These are phyloP conservation scores for Cyclocybe aegerita DNA, from an alignment of 768 basidiomycete species.

Conservation along the genomic window DNA sequence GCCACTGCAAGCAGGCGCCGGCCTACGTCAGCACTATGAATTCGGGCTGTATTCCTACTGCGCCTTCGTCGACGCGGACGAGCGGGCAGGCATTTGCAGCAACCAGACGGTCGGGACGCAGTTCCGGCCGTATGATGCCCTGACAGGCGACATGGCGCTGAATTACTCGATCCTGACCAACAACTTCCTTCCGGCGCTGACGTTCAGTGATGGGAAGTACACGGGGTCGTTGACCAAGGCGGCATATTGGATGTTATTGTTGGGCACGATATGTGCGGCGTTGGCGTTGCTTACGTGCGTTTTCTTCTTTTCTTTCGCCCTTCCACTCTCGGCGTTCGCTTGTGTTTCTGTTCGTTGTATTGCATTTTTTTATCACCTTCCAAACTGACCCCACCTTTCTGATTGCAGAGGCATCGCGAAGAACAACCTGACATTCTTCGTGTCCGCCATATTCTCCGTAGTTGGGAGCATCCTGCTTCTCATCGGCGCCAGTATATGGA, in stretches of 20 bases:
- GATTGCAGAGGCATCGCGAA: constrained; percentile 61
- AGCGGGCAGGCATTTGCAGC: constrained; percentile 60
- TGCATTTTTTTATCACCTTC: constrained; percentile 2
- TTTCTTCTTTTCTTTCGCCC: neutral
- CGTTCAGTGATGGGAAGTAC: constrained; percentile 29
- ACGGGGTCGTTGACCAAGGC: constrained; percentile 64
- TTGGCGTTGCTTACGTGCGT: constrained; percentile 69
- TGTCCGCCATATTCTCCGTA: constrained; percentile 63
- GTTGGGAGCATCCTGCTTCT: constrained; percentile 64
- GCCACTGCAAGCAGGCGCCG: constrained; percentile 54
- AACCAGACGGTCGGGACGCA: constrained; percentile 56
- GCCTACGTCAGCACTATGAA: constrained; percentile 69
- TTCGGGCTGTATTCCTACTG: constrained; percentile 86
- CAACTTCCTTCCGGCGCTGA: constrained; percentile 55
- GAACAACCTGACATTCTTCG: constrained; percentile 62
- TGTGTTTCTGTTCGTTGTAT: constrained; percentile 2
- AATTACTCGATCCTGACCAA: constrained; percentile 54
- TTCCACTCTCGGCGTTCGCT: neutral
- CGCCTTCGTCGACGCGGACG: constrained; percentile 52
- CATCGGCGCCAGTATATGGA: constrained; percentile 77
- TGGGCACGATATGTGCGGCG: constrained; percentile 68
- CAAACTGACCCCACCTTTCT: no score
- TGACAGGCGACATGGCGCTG: constrained; percentile 64
- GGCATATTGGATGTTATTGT: constrained; percentile 73
- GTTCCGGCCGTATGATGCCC: constrained; percentile 64